These are phyloP conservation scores for Diplocarpon mali DNA, from an alignment of 2,329 filamentous ascomycete genomes.

Conservation along the genomic window DNA sequence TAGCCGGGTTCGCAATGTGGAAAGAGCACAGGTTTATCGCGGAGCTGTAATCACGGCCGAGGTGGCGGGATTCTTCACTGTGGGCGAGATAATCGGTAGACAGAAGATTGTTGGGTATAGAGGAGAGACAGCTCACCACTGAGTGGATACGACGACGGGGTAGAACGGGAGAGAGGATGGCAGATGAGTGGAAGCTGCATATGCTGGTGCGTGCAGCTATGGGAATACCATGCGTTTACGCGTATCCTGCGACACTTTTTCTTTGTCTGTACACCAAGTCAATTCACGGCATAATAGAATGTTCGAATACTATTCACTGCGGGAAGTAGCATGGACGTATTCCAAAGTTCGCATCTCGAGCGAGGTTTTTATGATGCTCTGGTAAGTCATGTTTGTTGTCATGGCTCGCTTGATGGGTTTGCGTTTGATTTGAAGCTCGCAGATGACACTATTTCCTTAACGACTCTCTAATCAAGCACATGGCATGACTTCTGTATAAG, in stretches of 20 bases:
- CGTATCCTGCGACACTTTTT: constrained; percentile 17
- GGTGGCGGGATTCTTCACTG: constrained; percentile 90
- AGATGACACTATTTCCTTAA: too few relatives aligned
- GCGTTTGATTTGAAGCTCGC: too few relatives aligned
- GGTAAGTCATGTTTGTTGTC: background rate
- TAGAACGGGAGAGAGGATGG: background rate
- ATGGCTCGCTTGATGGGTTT: too few relatives aligned
- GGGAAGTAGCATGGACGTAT: background rate
- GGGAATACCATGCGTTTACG: constrained; percentile 14
- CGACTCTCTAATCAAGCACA: too few relatives aligned
- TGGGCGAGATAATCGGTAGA: constrained; percentile 92
- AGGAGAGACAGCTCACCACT: constrained; percentile 53
- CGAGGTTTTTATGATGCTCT: background rate
- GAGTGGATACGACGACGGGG: constrained; percentile 21
- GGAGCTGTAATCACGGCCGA: constrained; percentile 75
- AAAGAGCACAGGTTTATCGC: constrained; percentile 56
- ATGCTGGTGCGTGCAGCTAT: constrained; percentile 3
- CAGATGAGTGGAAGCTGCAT: background rate
- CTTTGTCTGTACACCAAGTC: constrained; percentile 21
- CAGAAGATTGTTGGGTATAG: constrained; percentile 93
- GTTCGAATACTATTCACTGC: background rate
- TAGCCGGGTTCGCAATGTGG: constrained; percentile 55
- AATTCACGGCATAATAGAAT: constrained; percentile 11
- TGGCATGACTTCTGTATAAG: too few relatives aligned
- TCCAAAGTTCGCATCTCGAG: background rate